These are phyloP conservation scores for Mycena vulgaris DNA, from an alignment of 768 basidiomycete genomes.

Conservation along the genomic window DNA sequence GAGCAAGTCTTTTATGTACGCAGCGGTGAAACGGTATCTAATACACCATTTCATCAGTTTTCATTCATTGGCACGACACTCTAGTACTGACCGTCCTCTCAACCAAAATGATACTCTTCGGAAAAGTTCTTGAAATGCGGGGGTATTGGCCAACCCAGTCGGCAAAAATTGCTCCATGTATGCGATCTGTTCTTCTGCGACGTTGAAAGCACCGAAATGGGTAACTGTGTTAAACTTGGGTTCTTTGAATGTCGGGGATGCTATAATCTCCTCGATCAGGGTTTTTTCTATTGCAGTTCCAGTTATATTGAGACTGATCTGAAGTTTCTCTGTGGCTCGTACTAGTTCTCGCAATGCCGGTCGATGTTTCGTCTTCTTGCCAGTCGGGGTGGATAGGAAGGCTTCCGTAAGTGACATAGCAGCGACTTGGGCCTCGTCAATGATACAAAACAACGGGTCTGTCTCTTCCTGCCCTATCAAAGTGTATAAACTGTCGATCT, in stretches of 20 bases:
- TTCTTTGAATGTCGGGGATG: conserved; percentile 42
- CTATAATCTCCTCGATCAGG: conserved; percentile 55
- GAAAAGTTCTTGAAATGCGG: conserved; percentile 51
- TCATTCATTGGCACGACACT: background rate
- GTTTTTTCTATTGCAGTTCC: conserved; percentile 64
- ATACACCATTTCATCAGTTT: background rate
- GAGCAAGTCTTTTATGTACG: conserved; percentile 59
- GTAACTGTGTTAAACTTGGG: background rate
- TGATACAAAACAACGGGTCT: conserved; percentile 60
- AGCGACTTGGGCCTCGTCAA: conserved; percentile 64
- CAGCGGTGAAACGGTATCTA: conserved; percentile 64
- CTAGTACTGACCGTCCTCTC: conserved; percentile 55
- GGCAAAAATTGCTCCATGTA: conserved; percentile 60
- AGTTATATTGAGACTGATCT: conserved; percentile 60
- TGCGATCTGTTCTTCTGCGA: conserved; percentile 44
- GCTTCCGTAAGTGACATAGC: conserved; percentile 55
- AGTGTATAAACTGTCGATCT: background rate
- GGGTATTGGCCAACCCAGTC: conserved; percentile 43
- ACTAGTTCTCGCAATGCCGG: conserved; percentile 61
- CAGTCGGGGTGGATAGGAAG: conserved; percentile 54
- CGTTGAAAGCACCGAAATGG: conserved; percentile 10
- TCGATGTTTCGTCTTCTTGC: conserved; percentile 49
- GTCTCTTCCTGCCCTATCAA: conserved; percentile 18
- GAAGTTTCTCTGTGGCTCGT: conserved; percentile 53
- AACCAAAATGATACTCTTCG: conserved; percentile 62